Evolutionary conservation across 192 early-diverging fungal genomes (phyloP), one percentile per base, ranked within the genome.

Genomic region (Diversispora epigaea): DNA sequence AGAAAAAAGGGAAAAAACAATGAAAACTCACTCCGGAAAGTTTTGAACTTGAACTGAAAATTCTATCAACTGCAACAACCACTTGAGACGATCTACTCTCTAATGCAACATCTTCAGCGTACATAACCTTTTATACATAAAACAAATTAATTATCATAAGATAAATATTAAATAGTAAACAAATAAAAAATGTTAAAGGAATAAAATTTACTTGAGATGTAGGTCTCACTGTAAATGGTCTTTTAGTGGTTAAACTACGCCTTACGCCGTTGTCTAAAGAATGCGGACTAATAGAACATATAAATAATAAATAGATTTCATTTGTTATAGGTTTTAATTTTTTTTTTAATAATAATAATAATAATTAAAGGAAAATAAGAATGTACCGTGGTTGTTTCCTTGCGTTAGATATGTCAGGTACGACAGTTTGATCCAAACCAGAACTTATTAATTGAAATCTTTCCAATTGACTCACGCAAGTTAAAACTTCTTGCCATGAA

Each of bases 391-490:
- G 39, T 64, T 68, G 70, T 50, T 66, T 76, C 43, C 70, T 63
- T 2, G 68, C 76, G 49, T 25, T 62, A 67, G 57, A 77, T 11
- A 77, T 63, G 45, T 82, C 81, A 19, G 76, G 72, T 6, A 82
- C 69, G 4, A 61, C 40, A 4, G 70, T 78, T 63, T 81, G 79
- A 65, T 82, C 86, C 12, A 80, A 68, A 46, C 83, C 89, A 81
- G 58, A 88, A 71, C 78, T 91, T 66, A 89, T 90, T 79, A 94
- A 74, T 76, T 96, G 94, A 77, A 98, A 85, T 3, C 92, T 82
- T 79, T 98, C 96, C 64, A 98, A 83, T 80, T 93, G 94, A 75
- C 90, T 92, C 50, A 97, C 90, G 44, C 90, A 89, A 52, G 89
- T 90, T 76, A 95, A 77, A 10, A 96, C 90, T 61, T 98, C 93